Conservation (phyloP, 176 grass and related monocot genomes). For the Carex pumila region DNA sequence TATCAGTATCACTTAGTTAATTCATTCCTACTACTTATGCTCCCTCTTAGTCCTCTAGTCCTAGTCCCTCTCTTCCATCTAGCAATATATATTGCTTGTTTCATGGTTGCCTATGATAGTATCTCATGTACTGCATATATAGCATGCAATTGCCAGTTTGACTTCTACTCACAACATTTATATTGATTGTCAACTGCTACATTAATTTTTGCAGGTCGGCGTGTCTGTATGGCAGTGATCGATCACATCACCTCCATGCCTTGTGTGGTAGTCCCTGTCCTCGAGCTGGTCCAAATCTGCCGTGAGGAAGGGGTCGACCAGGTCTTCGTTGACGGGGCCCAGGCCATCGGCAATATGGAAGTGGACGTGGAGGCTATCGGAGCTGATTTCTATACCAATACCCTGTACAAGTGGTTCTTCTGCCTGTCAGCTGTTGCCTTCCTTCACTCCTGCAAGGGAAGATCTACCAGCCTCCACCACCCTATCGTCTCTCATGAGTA, state of each 20-base stretch:
- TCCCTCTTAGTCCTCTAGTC: background rate
- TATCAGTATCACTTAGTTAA: background rate
- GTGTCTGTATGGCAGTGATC: constrained; percentile 76
- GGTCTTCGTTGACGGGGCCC: constrained; percentile 79
- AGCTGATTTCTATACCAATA: constrained; percentile 95
- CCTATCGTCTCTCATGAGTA: constrained; percentile 90
- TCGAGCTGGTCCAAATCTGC: constrained; percentile 75
- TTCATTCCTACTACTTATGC: background rate
- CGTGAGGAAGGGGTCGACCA: constrained; percentile 77
- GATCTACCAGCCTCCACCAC: constrained; percentile 48
- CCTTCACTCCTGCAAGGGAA: constrained; percentile 53
- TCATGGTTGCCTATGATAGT: background rate
- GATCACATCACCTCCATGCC: constrained; percentile 98
- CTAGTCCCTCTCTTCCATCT: background rate
- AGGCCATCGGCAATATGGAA: constrained; percentile 74
- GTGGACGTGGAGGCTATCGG: constrained; percentile 74
- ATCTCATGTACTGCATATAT: background rate
- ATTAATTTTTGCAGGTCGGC: constrained; percentile 16
- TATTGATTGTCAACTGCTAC: background rate
- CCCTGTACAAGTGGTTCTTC: constrained; percentile 98
- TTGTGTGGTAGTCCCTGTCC: constrained; percentile 79
- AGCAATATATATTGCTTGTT: background rate
- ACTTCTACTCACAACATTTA: background rate
- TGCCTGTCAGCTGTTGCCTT: constrained; percentile 80
- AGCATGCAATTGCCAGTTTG: background rate